Conservation (phyloP, 2,329 filamentous ascomycete genomes). For the Calycina herbarum region DNA sequence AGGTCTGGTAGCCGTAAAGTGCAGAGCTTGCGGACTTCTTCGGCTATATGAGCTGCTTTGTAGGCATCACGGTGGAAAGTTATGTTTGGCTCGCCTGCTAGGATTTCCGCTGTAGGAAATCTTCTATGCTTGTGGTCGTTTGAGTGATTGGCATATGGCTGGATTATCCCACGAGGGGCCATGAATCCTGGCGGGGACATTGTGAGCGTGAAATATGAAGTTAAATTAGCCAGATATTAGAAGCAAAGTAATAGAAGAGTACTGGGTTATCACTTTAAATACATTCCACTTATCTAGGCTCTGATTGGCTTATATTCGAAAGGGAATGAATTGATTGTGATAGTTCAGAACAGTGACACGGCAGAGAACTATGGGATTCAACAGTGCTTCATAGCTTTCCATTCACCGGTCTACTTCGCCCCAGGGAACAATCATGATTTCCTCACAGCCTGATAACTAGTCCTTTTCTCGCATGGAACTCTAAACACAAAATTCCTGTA, state of each 20-base stretch:
- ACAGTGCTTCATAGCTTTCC: no score
- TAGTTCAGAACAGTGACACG: no score
- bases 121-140: not conserved
- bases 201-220: not conserved
- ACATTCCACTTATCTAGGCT: no score
- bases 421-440: no score
- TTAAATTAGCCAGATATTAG: not conserved
- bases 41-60: not conserved
- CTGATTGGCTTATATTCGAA: no score
- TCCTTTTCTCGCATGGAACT: no score
- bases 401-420: no score
- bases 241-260: not conserved
- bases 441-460: no score
- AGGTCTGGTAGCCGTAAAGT: not conserved
- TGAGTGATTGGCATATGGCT: not conserved
- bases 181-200: not conserved
- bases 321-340: no score
- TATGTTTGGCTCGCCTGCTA: not conserved
- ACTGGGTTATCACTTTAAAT: no score
- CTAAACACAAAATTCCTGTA: no score
- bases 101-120: not conserved
- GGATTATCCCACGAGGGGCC: not conserved
- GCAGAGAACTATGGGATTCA: no score
- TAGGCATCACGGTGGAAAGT: not conserved
- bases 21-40: not conserved